Conservation (phyloP, 371 early-diverging fungal genomes). For the Rhizopus delemar region DNA sequence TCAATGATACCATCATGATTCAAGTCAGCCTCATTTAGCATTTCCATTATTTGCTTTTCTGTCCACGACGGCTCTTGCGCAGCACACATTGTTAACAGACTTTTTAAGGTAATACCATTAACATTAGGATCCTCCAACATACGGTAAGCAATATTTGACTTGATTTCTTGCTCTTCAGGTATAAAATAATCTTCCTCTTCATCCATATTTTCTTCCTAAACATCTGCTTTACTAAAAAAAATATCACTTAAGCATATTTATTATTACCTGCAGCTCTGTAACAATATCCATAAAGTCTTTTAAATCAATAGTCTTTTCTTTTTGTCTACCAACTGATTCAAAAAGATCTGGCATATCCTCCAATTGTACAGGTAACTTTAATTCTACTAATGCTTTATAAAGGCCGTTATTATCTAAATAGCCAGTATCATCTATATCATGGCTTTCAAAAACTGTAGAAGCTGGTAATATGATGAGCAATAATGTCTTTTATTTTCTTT, state of each 20-base stretch:
- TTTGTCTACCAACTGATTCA: constrained; percentile 25
- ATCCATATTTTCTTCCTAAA: constrained; percentile 2
- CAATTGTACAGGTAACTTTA: constrained; percentile 24
- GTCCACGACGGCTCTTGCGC: constrained; percentile 32
- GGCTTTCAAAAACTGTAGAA: constrained; percentile 29
- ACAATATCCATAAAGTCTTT: constrained; percentile 37
- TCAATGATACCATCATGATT: constrained; percentile 48
- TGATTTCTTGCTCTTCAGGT: constrained; percentile 5
- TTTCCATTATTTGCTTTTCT: constrained; percentile 34
- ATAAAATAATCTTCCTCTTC: constrained; percentile 12
- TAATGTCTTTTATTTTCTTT: background rate
- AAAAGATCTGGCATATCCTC: constrained; percentile 27
- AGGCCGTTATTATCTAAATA: constrained; percentile 25
- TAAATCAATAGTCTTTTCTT: constrained; percentile 28
- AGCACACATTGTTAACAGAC: constrained; percentile 27
- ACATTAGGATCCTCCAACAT: constrained; percentile 24
- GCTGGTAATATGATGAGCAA: background rate
- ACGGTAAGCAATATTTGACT: constrained; percentile 20
- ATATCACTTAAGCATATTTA: background rate
- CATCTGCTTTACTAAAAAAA: background rate
- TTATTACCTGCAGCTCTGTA: constrained; percentile 28
- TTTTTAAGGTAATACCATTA: constrained; percentile 34
- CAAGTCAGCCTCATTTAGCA: constrained; percentile 43
- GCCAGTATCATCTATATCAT: constrained; percentile 32
- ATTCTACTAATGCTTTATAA: constrained; percentile 24